Evolutionary conservation across 2,329 filamentous ascomycete genomes (phyloP), one percentile per base, ranked within the genome.

Genomic region (Raffaelea albimanens): DNA sequence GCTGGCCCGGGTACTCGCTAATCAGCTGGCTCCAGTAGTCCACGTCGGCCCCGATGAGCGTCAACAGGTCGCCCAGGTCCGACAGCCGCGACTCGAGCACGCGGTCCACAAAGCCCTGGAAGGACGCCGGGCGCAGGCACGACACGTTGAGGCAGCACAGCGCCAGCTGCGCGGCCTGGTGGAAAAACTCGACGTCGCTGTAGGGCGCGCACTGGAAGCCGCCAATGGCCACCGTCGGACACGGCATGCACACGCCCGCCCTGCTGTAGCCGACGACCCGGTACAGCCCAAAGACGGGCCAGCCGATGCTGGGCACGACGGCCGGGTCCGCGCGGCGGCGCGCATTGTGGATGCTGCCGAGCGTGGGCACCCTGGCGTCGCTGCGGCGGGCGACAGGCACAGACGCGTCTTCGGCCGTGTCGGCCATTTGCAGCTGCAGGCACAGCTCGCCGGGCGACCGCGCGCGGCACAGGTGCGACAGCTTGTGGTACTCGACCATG

Each of bases 401-500:
- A 40, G 38, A 40, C 38, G 4, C 18, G 38, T 20, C 38, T 9
- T 7, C 4, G 18, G n/a, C 10, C 7, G 38, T 13, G 20, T 23
- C 20, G 19, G 16, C 5, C 39, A 41, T 41, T 14, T 41, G 19
- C 11, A 41, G 19, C 39, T 11, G 5, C 5, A 9, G 5, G 19
- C 4, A n/a, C 19, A 41, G 14, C 19, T 41, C 39, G 14, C 10
- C 23, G 4, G 3, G 23, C 3, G 4, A 3, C 23, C 2, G 8
- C 3, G 41, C 23, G 2, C 3, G 8, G 5, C 18, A 18, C 21
- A 43, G 4, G 7, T 8, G 9, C 3, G 41, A 14, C 29, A 46
- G 45, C 45, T 46, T 46, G 13, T 23, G 18, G 40, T 46, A 46
- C 29, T 41, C 45, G 14, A 10, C 16, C 45, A 46, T 46, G 20